Conservation (phyloP, 768 basidiomycete species). For the Arthromyces matolae region DNA sequence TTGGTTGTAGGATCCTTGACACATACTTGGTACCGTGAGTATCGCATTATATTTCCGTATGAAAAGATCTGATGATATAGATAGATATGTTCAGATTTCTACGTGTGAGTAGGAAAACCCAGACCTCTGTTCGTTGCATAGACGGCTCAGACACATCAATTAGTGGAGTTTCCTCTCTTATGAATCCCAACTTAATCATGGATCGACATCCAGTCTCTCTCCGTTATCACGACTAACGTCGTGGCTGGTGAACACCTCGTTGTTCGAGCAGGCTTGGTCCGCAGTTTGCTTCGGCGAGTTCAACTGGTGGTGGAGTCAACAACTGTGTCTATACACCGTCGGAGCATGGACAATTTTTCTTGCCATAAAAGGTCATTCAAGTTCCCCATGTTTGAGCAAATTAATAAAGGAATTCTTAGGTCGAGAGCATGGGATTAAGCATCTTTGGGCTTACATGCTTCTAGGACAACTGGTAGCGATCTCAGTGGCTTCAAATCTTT, state of each 20-base stretch:
- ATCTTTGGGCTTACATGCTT: constrained; percentile 67
- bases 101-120: constrained; percentile 20
- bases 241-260: constrained; percentile 52
- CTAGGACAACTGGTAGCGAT: constrained; percentile 72
- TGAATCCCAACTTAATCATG: constrained; percentile 20
- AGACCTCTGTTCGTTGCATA: not conserved
- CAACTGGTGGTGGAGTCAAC: constrained; percentile 73
- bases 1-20: constrained; percentile 25
- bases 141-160: not conserved
- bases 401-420: constrained; percentile 24
- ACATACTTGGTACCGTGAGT: constrained; percentile 38
- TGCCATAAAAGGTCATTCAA: constrained; percentile 41
- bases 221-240: constrained; percentile 31
- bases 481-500: constrained; percentile 61
- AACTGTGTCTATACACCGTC: constrained; percentile 57
- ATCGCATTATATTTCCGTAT: not conserved
- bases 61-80: not conserved
- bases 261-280: constrained; percentile 61
- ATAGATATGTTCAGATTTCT: constrained; percentile 34
- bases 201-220: constrained; percentile 10
- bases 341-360: constrained; percentile 55
- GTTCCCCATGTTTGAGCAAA: not conserved
- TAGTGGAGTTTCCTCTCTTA: constrained; percentile 57
- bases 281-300: constrained; percentile 39
- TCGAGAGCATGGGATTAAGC: constrained; percentile 36